Conservation (phyloP, 495 filamentous ascomycete genomes). For the Talaromyces ruber region DNA sequence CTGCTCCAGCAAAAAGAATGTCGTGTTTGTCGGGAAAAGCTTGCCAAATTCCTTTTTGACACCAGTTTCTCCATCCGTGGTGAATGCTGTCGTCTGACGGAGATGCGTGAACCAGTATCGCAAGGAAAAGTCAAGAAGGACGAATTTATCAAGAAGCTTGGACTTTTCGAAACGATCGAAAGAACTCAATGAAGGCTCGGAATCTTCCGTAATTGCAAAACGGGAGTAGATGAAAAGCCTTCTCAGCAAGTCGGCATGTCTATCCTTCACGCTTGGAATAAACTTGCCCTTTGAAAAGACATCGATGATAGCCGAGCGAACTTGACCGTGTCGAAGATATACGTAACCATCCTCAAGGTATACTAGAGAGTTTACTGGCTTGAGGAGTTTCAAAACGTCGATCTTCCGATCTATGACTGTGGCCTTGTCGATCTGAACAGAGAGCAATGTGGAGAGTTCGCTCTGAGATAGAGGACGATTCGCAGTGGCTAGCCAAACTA, state of each 20-base stretch:
- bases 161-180: constrained; percentile 15
- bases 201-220: constrained; percentile 15
- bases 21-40: constrained; percentile 18
- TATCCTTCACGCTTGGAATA: constrained; percentile 18
- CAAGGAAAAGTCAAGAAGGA: constrained; percentile 27
- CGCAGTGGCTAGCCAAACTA: constrained; percentile 25
- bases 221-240: constrained; percentile 25
- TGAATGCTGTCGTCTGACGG: constrained; percentile 17
- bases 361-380: constrained; percentile 18
- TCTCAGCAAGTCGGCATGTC: constrained; percentile 21
- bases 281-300: constrained; percentile 20
- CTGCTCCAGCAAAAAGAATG: constrained; percentile 20
- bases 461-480: constrained; percentile 20
- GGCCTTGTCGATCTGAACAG: constrained; percentile 21
- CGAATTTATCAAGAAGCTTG: constrained; percentile 13
- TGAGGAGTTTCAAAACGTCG: constrained; percentile 14
- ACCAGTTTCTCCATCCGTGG: constrained; percentile 15
- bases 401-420: constrained; percentile 16
- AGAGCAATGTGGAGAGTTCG: constrained; percentile 20
- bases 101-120: constrained; percentile 29
- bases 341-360: constrained; percentile 26
- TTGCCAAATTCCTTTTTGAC: constrained; percentile 21
- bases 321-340: constrained; percentile 24
- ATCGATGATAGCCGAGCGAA: constrained; percentile 22
- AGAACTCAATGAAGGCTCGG: constrained; percentile 20